Percentiles rank a stretch among this genome's conserved stretches.
Evolutionary conservation across 1,284 basidiomycete species (phyloP).

Genomic region (Cystobasidium sp.): DNA sequence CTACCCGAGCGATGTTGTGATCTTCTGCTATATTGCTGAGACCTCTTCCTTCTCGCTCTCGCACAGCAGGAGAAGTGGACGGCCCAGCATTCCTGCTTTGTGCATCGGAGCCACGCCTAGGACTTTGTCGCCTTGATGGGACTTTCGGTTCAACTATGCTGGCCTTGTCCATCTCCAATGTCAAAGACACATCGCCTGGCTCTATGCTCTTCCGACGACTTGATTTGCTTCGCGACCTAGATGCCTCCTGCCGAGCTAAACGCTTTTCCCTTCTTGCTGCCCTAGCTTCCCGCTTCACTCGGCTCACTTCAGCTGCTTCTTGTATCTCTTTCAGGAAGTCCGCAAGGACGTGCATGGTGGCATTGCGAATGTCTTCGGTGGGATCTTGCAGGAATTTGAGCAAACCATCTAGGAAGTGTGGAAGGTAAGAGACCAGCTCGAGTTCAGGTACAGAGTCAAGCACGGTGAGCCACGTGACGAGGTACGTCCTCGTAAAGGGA

Average conservation of each 20-base stretch:
- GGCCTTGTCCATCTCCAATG: not conserved
- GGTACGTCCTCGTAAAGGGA: conserved; percentile 93
- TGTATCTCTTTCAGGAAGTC: conserved; percentile 91
- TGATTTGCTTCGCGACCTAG: conserved; percentile 46
- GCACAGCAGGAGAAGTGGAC: not conserved
- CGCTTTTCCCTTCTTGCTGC: conserved; percentile 23
- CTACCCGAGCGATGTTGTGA: not conserved
- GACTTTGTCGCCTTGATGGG: conserved; percentile 24
- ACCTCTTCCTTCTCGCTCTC: conserved; percentile 1
- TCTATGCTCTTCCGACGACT: conserved; percentile 26
- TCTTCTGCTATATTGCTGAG: conserved; percentile 27
- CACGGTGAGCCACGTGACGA: conserved; percentile 95
- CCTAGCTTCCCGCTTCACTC: conserved; percentile 58
- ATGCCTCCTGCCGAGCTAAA: conserved; percentile 44
- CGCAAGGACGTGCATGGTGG: conserved; percentile 87
- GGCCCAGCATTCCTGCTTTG: not conserved
- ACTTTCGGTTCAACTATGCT: not conserved
- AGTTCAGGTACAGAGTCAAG: conserved; percentile 96
- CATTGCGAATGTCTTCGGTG: conserved; percentile 87
- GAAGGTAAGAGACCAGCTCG: conserved; percentile 90
- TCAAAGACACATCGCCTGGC: conserved; percentile 31
- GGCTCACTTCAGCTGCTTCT: conserved; percentile 68
- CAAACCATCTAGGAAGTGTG: conserved; percentile 91
- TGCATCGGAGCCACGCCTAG: conserved; percentile 6
- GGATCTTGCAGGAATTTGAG: conserved; percentile 94